These are phyloP conservation scores for Tetradesmus obliquus DNA, from an alignment of 139 green algal genomes.

Conservation along the genomic window DNA sequence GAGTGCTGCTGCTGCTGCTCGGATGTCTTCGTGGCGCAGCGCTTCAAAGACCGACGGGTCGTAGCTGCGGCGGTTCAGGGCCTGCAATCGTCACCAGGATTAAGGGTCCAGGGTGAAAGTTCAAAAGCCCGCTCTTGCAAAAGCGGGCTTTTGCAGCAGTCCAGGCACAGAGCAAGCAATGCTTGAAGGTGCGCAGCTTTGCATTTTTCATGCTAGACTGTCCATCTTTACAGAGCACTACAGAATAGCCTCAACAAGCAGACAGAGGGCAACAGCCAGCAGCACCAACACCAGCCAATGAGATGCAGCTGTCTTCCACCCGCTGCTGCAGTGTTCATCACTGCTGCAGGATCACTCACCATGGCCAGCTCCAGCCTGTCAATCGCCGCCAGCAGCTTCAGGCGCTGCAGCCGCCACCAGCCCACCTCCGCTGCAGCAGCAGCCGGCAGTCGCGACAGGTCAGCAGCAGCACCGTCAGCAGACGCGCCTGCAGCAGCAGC, in stretches of 20 bases:
- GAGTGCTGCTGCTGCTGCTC: constrained; percentile 14
- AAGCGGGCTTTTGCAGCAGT: too few relatives aligned
- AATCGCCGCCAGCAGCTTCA: constrained; percentile 21
- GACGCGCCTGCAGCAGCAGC: background rate
- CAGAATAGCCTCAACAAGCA: background rate
- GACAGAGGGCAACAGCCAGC: background rate
- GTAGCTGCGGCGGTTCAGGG: background rate
- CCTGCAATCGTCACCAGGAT: background rate
- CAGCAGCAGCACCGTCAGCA: background rate
- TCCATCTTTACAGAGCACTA: background rate
- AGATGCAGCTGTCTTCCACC: background rate
- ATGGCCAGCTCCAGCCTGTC: constrained; percentile 30
- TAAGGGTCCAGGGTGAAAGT: background rate
- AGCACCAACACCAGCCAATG: background rate
- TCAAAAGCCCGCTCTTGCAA: background rate
- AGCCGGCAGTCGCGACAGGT: background rate
- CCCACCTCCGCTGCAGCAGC: constrained; percentile 12
- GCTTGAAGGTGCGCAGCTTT: too few relatives aligned
- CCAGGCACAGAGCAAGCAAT: too few relatives aligned
- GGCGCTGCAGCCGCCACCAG: constrained; percentile 34
- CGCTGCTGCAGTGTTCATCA: background rate
- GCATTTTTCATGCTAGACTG: too few relatives aligned
- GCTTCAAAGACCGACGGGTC: constrained; percentile 12
- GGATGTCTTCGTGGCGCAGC: background rate
- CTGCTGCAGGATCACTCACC: background rate